Base-by-base conservation (phyloP, 2,329 filamentous ascomycete species). In the Pseudogymnoascus verrucosus region DNA sequence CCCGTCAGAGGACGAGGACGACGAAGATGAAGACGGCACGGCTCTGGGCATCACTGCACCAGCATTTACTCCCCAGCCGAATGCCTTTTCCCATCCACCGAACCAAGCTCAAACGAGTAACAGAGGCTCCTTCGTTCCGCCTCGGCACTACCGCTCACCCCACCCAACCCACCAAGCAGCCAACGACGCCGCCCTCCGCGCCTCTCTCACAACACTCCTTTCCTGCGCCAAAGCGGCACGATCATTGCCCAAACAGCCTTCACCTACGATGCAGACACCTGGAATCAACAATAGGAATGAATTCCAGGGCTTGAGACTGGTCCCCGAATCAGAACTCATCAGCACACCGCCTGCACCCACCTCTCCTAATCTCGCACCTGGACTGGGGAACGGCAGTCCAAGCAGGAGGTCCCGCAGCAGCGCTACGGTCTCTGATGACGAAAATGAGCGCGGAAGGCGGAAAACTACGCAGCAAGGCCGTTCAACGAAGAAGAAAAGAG, bases 151-250 rank as follows among this genome's bases (percentile, higher is more conserved):
- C 54, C 71, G 40, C 67, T 72, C 67, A 62, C 75, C 69, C 67
- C 76, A 73, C 68, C 78, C 63, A 69, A 76, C 85, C 3, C 86
- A 90, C 70, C 90, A 91, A 69, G 88, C 90, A 59, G 92, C 98
- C 70, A 93, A 98, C 70, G 95, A 99, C 70, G 95, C 92, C 31
- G 95, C 92, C 1, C 82, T 99, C 10, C 88, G 95, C 36, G 92
- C 95, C 19, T 96, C 91, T 60, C 82, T 99, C n/a, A 96, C 92
- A 0, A 98, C 95, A 0, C 82, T 99, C 11, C 84, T 99, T 11
- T 97, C 93, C n/a, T 96, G 91, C 71, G 92, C 93, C 2, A 95
- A 93, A 0, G 95, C 93, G 0, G 95, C 93, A 1, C 85, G 95
- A 47, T 89, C 89, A 3, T 79, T 95, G 14, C 86, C 89, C 0